Conservation (phyloP, 345 rosid species). For the Ricinus communis region DNA sequence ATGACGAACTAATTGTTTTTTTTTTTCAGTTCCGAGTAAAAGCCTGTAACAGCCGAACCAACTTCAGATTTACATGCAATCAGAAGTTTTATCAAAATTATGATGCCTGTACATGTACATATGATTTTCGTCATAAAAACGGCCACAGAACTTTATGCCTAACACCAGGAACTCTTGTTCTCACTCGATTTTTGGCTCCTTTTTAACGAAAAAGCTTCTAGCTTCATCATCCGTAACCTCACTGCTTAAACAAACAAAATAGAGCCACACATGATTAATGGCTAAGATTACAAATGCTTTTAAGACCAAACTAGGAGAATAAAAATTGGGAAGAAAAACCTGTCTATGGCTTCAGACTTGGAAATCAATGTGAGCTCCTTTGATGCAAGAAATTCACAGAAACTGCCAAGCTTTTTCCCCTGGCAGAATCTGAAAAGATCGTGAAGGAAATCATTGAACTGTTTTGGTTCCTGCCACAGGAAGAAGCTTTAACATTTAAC, state of each 20-base stretch:
- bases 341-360: constrained; percentile 82
- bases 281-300: not conserved
- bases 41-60: not conserved
- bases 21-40: not conserved
- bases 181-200: constrained; percentile 15
- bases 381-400: constrained; percentile 48
- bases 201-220: constrained; percentile 30
- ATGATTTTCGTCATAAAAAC: not conserved
- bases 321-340: constrained; percentile 38
- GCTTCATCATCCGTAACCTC: constrained; percentile 67
- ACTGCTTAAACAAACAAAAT: constrained; percentile 40
- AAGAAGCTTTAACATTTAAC: constrained; percentile 10
- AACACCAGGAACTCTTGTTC: not conserved
- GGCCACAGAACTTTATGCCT: not conserved
- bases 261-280: constrained; percentile 12
- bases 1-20: not conserved
- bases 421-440: constrained; percentile 39
- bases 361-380: constrained; percentile 58
- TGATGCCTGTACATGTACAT: not conserved
- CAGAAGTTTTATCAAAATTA: not conserved
- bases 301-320: not conserved
- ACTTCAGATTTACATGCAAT: not conserved
- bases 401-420: constrained; percentile 36
- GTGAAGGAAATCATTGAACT: constrained; percentile 63
- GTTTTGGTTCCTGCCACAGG: constrained; percentile 69